These are phyloP conservation scores for Excoecaria agallocha DNA, from an alignment of 345 rosid genomes.

Conservation along the genomic window DNA sequence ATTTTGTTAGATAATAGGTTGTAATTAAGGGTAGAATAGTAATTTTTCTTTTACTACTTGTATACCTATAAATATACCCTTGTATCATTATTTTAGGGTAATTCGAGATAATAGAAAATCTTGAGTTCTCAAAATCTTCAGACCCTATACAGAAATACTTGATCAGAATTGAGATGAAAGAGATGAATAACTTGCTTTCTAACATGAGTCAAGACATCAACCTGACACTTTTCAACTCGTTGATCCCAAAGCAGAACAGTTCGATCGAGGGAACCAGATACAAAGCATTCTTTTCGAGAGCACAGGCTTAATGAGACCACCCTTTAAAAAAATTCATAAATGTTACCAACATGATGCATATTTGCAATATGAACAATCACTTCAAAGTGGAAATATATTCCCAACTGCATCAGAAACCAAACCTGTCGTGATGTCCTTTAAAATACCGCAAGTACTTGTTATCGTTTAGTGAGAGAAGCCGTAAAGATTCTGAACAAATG, in stretches of 20 bases:
- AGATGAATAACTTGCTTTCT: neutral
- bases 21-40: no score
- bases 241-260: conserved; percentile 99
- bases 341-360: conserved; percentile 1
- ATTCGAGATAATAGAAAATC: no score
- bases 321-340: conserved; percentile 37
- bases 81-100: no score
- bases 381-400: neutral
- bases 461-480: conserved; percentile 92
- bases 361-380: conserved; percentile 2
- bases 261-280: conserved; percentile 94
- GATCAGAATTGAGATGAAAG: neutral
- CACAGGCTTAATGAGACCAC: conserved; percentile 94
- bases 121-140: no score
- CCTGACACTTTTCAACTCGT: conserved; percentile 96
- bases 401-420: conserved; percentile 15
- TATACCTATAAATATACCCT: no score
- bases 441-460: conserved; percentile 89
- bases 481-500: conserved; percentile 59
- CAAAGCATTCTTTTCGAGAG: conserved; percentile 77
- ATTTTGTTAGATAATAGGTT: no score
- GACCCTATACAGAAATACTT: conserved; percentile 14
- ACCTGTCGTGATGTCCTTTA: conserved; percentile 99
- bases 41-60: no score
- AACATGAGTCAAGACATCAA: conserved; percentile 15